These are phyloP conservation scores for Lenwebbia sp. DNA, from an alignment of 345 rosid species.

Conservation along the genomic window DNA sequence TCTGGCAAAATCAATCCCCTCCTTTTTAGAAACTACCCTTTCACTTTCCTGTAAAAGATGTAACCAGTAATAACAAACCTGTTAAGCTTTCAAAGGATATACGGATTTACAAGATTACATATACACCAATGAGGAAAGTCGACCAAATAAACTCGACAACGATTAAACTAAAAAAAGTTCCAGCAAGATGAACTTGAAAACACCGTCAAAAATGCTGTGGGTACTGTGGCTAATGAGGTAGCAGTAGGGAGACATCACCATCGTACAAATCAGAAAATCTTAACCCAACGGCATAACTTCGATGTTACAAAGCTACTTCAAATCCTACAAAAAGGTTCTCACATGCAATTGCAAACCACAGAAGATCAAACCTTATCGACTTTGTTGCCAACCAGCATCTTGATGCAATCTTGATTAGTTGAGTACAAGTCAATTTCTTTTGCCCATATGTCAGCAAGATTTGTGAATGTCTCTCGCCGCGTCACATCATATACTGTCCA, in stretches of 20 bases:
- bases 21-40: slow-evolving; percentile 84
- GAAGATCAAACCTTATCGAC: slow-evolving; percentile 61
- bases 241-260: neutral
- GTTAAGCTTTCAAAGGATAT: neutral
- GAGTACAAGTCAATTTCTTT: slow-evolving; percentile 89
- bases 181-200: neutral
- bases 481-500: slow-evolving; percentile 81
- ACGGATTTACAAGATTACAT: neutral
- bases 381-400: slow-evolving; percentile 98
- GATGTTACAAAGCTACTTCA: neutral
- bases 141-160: neutral
- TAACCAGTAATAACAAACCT: neutral
- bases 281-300: neutral
- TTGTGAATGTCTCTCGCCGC: slow-evolving; percentile 83
- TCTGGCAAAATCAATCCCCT: slow-evolving; percentile 82
- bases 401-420: slow-evolving; percentile 87
- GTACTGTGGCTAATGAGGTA: neutral
- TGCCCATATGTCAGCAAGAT: slow-evolving; percentile 89
- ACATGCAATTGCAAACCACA: neutral
- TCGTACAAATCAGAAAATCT: neutral
- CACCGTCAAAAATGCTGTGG: neutral
- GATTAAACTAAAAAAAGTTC: neutral
- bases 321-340: neutral
- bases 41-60: slow-evolving; percentile 69
- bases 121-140: neutral